Percentiles rank a stretch among this genome's conserved stretches.
phyloP scores from a whole-genome alignment of 2,329 filamentous ascomycete genomes.

The Cordyceps tenuipes region DNA sequence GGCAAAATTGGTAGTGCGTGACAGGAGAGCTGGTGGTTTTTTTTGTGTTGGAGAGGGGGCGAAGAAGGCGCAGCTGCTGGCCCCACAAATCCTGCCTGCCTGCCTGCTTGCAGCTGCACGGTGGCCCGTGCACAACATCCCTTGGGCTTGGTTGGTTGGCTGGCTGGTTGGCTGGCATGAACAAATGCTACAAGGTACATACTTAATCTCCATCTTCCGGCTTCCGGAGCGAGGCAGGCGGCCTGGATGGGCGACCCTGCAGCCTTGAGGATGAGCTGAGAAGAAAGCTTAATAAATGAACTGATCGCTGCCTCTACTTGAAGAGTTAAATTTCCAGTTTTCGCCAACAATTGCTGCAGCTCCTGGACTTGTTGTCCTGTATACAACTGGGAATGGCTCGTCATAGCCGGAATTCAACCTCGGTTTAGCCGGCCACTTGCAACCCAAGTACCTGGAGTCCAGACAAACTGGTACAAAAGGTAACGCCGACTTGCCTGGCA shows the following conservation, averaged over 20 bases:
- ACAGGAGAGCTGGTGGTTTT: constrained; percentile 16
- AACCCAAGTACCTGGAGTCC: neutral
- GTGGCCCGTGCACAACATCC: constrained; percentile 22
- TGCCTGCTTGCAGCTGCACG: neutral
- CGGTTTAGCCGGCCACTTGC: constrained; percentile 8
- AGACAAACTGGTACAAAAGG: too few relatives aligned
- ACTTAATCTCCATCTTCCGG: neutral
- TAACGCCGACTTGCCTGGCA: too few relatives aligned
- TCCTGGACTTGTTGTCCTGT: neutral
- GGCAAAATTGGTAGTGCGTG: constrained; percentile 36
- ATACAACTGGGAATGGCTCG: constrained; percentile 13
- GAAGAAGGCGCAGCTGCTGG: neutral
- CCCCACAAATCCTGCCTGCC: too few relatives aligned
- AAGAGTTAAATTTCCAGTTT: neutral
- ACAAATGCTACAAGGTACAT: neutral
- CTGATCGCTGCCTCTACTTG: neutral
- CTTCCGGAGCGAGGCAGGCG: neutral
- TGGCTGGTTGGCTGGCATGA: too few relatives aligned
- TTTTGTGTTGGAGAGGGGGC: constrained; percentile 12
- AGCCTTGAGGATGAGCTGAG: neutral
- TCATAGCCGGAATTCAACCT: constrained; percentile 21
- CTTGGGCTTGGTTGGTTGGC: neutral
- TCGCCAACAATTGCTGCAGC: neutral
- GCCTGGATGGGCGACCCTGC: neutral
- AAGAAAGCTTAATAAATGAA: neutral